Conservation (phyloP, 768 basidiomycete species). For the Russula emetica region DNA sequence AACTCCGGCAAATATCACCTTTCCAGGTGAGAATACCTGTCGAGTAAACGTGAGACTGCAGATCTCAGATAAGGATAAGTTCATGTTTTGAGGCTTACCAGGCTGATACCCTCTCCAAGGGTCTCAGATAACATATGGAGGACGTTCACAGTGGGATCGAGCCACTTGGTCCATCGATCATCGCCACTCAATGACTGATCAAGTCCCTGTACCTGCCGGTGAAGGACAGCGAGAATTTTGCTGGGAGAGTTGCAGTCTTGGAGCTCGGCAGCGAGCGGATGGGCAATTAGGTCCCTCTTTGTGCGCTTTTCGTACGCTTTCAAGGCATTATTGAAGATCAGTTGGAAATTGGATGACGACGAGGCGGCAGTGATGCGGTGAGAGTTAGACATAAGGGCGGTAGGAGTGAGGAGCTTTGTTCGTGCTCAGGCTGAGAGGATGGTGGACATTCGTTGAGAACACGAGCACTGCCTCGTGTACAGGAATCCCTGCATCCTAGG, state of each 20-base stretch:
- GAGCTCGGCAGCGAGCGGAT: neutral
- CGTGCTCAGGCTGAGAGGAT: neutral
- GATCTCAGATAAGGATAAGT: neutral
- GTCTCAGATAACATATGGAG: neutral
- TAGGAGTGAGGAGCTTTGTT: neutral
- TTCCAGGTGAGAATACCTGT: neutral
- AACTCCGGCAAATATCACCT: neutral
- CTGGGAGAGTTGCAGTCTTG: neutral
- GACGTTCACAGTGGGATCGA: neutral
- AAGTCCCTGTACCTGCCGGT: neutral
- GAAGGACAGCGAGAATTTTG: neutral
- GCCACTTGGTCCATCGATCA: neutral
- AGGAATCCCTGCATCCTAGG: no score
- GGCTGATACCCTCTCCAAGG: neutral
- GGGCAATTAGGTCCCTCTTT: neutral
- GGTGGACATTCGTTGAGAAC: no score
- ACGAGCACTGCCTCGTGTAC: no score
- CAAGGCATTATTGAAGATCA: neutral
- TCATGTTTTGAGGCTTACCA: neutral
- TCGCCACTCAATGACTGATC: neutral
- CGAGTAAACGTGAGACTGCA: neutral
- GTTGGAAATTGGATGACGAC: neutral
- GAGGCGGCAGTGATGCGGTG: no score
- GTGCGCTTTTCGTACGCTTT: neutral
- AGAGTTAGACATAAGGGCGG: neutral